Base-by-base conservation (phyloP, 2,329 filamentous ascomycete species). In the Aspergillus proliferans region DNA sequence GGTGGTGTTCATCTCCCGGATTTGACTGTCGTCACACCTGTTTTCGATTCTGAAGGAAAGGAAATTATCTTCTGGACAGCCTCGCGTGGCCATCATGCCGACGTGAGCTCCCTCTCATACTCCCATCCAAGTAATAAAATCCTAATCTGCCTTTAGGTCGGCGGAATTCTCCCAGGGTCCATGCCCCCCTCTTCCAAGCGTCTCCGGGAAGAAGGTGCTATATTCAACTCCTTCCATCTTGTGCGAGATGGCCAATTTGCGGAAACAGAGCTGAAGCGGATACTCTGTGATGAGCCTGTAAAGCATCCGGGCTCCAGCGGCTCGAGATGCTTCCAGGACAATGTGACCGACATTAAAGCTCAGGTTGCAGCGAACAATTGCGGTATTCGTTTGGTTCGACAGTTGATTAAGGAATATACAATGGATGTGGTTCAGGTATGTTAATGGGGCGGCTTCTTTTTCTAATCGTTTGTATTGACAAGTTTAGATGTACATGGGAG, bases 281-380 rank as follows among this genome's bases (percentile, higher is more conserved):
- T 87, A 1, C 74, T 92, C 2, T 81, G 85, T 46, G 71, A 81
- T 9, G 85, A 89, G 53, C 87, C 88, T 0, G 86, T 84, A 0
- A 73, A 83, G 57, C 82, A 85, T 54, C 82, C 84, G 1, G 86
- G 84, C 2, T 91, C 87, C 70, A 85, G 80, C 54, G 87, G 87
- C 1, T 90, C 87, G 0, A 76, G 87, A 46, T 87, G 85, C 60
- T 74, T 92, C 0, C 80, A 80, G 9, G 88, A 93, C 64, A 93
- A 93, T 61, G 74, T 93, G 59, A 88, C 87, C 52, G 88, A 93
- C 62, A 74, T 93, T 38, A 89, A 90, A 67, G 88, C 88, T 1
- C 87, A 91, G 62, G 83, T 91, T 4, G 86, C 88, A 2, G 86
- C 87, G 7, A 92, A 93, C 58, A 84, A 88, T 59, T 89, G 88